Base-by-base conservation (phyloP, 331 rosid species). In the Acacia concinna region DNA sequence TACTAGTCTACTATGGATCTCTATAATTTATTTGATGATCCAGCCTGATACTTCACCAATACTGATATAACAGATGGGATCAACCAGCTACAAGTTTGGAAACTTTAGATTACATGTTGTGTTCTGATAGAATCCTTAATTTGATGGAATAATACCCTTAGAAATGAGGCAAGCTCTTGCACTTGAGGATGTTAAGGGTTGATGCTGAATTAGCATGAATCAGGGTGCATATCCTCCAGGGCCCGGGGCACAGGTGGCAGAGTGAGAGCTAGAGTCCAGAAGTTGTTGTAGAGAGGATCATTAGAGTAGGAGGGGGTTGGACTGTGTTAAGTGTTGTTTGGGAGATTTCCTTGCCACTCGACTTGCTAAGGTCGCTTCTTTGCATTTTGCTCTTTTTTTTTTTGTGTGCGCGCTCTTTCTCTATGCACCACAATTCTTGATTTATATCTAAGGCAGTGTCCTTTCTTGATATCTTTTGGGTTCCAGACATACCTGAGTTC, bases 61-160 rank as follows among this genome's bases (percentile, higher is more conserved):
- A 44, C 15, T 35, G 28, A n/a, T 34, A 37, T 34, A 37, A 32
- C 8, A 59, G 18, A 57, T 37, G 14, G 30, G 41, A 60, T 11
- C 35, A 41, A 18, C 70, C 9, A 59, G 63, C 40, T 8, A 37
- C 38, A 25, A 23, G 20, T 37, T 74, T 56, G 78, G 40, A 17
- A 40, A 37, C 13, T 8, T 27, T 27, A 74, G 56, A 64, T 40
- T 59, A 17, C 20, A 18, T 25, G 60, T 23, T 38, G 82, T 57
- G 47, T 78, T 67, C 72, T 67, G 72, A 20, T 38, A 38, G 31
- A 67, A 67, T 31, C 51, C 51, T 34, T 67, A 38, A 32, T 67
- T 20, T 38, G 51, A 21, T 51, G 30, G 47, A 12, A 11, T 37
- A 20, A n/a, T n/a, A n/a, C n/a, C 38, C 32, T 21, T 21, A 37